phyloP scores from a whole-genome alignment of 257 asterid species.

The Gentiana dahurica region DNA sequence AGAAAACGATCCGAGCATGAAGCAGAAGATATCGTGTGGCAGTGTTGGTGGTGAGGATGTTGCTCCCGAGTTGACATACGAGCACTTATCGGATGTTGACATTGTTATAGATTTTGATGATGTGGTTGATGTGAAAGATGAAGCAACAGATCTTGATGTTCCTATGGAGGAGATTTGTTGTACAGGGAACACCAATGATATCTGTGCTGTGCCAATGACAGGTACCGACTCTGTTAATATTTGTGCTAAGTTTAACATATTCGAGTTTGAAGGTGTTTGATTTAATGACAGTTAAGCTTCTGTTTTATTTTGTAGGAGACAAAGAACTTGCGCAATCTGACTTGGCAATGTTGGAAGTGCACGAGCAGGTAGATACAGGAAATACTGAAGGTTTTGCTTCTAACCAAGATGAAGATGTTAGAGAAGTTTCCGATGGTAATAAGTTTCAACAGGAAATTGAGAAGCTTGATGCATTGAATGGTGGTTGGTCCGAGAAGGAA shows the following conservation, averaged over 20 bases:
- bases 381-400: constrained; percentile 11
- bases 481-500: constrained; percentile 3
- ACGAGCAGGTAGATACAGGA: not conserved
- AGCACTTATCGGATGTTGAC: constrained; percentile 20
- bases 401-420: constrained; percentile 16
- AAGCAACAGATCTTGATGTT: constrained; percentile 15
- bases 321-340: constrained; percentile 19
- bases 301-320: constrained; percentile 11
- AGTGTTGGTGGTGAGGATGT: constrained; percentile 11
- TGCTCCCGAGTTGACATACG: constrained; percentile 19
- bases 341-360: constrained; percentile 9
- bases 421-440: constrained; percentile 22
- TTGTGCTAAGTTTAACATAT: not conserved
- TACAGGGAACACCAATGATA: constrained; percentile 17
- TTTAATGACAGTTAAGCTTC: not conserved
- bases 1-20: constrained; percentile 13
- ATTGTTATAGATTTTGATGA: constrained; percentile 30
- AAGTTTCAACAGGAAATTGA: constrained; percentile 19
- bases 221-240: constrained; percentile 17
- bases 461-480: constrained; percentile 8
- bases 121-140: constrained; percentile 27
- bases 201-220: constrained; percentile 12
- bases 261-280: no score
- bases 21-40: constrained; percentile 12
- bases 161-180: constrained; percentile 12